Evolutionary conservation across 2,329 filamentous ascomycete species (phyloP).

Genomic region (Bipolaris zeicola): DNA sequence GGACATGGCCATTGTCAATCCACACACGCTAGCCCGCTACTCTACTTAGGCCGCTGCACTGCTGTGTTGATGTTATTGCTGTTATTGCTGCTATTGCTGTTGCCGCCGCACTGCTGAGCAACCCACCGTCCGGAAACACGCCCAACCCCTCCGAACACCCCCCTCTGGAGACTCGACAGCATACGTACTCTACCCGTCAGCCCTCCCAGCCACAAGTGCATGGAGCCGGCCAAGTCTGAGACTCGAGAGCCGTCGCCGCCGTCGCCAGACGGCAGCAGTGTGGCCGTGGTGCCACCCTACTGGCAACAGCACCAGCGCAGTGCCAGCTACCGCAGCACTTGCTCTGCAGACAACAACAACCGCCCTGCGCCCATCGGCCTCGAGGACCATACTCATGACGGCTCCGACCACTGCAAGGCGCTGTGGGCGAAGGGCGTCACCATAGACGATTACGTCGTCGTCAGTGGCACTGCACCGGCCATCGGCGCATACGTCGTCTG

Average conservation of each 20-base stretch:
- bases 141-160: slow-evolving; percentile 19
- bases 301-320: slow-evolving; percentile 53
- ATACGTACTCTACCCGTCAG: slow-evolving; percentile 13
- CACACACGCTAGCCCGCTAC: neutral
- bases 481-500: slow-evolving; percentile 94
- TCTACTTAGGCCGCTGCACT: neutral
- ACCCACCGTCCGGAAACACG: neutral
- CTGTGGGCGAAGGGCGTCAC: slow-evolving; percentile 67
- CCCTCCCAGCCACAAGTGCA: slow-evolving; percentile 13
- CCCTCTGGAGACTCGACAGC: slow-evolving; percentile 4
- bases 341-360: slow-evolving; percentile 41
- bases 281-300: slow-evolving; percentile 53
- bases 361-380: slow-evolving; percentile 60
- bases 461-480: slow-evolving; percentile 61
- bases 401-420: slow-evolving; percentile 60
- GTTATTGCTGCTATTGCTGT: neutral
- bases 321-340: slow-evolving; percentile 43
- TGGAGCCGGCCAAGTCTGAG: slow-evolving; percentile 45
- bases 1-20: too few species aligned
- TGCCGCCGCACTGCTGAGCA: neutral
- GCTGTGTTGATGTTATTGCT: neutral
- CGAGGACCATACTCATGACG: slow-evolving; percentile 67
- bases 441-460: slow-evolving; percentile 66
- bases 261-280: slow-evolving; percentile 34
- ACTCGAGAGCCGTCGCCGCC: slow-evolving; percentile 34